Base-by-base conservation (phyloP, 495 filamentous ascomycete species). In the Daldinia loculata region DNA sequence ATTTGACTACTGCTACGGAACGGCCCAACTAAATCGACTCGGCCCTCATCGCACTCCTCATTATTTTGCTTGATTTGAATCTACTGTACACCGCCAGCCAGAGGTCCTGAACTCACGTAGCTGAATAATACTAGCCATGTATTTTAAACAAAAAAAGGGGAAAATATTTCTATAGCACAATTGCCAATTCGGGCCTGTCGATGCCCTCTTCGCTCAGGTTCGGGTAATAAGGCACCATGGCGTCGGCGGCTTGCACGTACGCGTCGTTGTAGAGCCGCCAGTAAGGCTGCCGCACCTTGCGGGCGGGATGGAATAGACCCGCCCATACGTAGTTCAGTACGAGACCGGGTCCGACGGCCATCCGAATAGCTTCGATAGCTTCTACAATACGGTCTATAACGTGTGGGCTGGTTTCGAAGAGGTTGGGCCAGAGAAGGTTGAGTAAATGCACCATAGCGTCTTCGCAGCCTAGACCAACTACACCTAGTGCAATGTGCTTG, bases 251-350 rank as follows among this genome's bases (percentile, higher is more conserved):
- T 72, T 96, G 93, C 59, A 98, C 95, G 78, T 98, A 98, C n/a
- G 93, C 91, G 79, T 97, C 92, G 74, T 99, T 99, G 80, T 99
- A 98, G 36, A 98, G 80, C 41, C 95, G 84, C 93, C 94, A 98
- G 79, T 97, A 98, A 27, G 96, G 95, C 61, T 85, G 87, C 58
- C 95, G 85, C 34, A 99, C 95, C 81, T 98, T 98, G 51, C 96
- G 87, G 6, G 95, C 95, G 0, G 95, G 93, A 75, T 98, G 96
- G 86, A 98, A 99, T 53, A 99, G 83, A 15, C 96, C 96, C 3
- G 95, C 94, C 94, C 93, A 98, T 70, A 97, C 89, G 78, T 99
- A 99, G 80, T 98, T 98, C 87, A 98, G 91, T 38, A 97, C 91
- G 26, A 93, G 80, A 1, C 95, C 95, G 0, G 95, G 91, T 8